Evolutionary conservation across 306 rosid species (phyloP).

Genomic region (Medicago lupulina): DNA sequence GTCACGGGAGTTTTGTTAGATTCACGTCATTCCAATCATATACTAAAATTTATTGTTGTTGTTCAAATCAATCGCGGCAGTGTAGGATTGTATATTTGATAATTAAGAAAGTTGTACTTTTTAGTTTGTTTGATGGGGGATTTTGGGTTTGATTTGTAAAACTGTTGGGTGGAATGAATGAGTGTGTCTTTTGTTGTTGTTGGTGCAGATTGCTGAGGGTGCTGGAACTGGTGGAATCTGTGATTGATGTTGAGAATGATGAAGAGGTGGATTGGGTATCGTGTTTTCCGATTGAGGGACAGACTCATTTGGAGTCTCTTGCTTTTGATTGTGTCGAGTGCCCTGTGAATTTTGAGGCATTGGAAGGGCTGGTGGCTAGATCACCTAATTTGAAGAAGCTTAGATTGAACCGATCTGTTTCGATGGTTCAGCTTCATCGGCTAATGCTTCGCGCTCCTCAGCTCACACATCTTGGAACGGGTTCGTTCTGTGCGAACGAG

Average conservation of each 20-base stretch:
- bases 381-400: constrained; percentile 83
- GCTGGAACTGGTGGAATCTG: constrained; percentile 80
- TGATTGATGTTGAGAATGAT: constrained; percentile 66
- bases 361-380: constrained; percentile 82
- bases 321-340: constrained; percentile 73
- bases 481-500: constrained; percentile 60
- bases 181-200: constrained; percentile 23
- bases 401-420: constrained; percentile 59
- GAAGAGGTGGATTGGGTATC: constrained; percentile 81
- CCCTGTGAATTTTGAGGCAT: constrained; percentile 68
- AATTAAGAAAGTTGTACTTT: background rate
- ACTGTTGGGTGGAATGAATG: constrained; percentile 29
- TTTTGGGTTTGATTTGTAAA: background rate
- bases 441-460: constrained; percentile 75
- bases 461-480: constrained; percentile 86
- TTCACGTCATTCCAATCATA: background rate
- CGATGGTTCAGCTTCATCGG: constrained; percentile 64
- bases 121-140: background rate
- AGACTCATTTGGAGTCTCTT: constrained; percentile 69
- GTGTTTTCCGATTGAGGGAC: constrained; percentile 67
- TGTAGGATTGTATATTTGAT: background rate
- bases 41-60: background rate
- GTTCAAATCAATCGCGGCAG: background rate
- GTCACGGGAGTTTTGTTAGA: background rate
- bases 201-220: constrained; percentile 70